Evolutionary conservation across 352 stramenopile species (phyloP), one percentile per base, ranked within the genome.

Genomic region (Phytophthora podocarpi): DNA sequence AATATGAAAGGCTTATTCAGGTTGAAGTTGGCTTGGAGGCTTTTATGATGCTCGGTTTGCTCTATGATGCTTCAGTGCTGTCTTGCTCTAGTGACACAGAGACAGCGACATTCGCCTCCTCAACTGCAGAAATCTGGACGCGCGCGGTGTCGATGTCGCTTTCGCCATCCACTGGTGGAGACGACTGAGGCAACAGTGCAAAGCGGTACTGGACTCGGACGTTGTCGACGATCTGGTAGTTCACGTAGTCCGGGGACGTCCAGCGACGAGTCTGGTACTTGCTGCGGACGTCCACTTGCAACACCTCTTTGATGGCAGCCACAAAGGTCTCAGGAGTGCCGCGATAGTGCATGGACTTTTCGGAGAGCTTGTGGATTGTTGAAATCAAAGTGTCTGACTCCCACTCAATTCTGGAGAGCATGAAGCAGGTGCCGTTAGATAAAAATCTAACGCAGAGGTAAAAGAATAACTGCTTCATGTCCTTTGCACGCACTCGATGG

Each of bases 251-350:
- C 1, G 61, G 47, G 12, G 60, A 70, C 20, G 64, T 67, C 65
- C 70, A 85, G 4, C 78, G 71, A 54, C 72, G 71, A 12, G 82
- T 93, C 31, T 89, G 82, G 35, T 89, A 74, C 60, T 89, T 90
- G 64, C 84, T 93, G 24, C 84, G 84, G 18, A 93, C 80, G 27
- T 93, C 84, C 13, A 85, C 82, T 52, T 74, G 71, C 47, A 93
- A 53, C 7, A 93, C 78, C 42, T 93, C 58, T 53, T 90, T 67
- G 39, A 93, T 83, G 8, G 81, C 76, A 26, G 54, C 46, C 5
- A 76, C 56, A 36, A 91, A 82, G 0, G 34, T 42, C 1, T 60
- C 48, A 9, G 70, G 42, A 16, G 64, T 48, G 15, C 59, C 47
- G 15, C 56, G 65, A 41, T 85, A 93, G 31, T 89, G 74, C 0